Evolutionary conservation across 495 filamentous ascomycete species (phyloP).

Genomic region (Choiromyces venosus): DNA sequence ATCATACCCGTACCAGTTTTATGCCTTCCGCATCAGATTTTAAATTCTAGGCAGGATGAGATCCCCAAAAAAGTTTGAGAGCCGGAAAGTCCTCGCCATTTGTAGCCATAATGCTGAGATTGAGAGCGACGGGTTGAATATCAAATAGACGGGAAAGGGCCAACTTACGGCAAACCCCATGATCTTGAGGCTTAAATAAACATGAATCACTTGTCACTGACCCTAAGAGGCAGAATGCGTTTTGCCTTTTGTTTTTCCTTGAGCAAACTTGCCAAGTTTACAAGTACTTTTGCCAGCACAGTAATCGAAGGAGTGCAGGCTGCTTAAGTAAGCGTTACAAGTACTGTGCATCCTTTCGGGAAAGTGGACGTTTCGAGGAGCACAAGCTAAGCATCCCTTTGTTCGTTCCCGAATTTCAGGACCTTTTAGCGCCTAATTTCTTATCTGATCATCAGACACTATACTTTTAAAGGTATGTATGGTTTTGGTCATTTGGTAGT

Average conservation of each 20-base stretch:
- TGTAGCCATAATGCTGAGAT: neutral
- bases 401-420: too few relatives aligned
- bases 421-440: too few relatives aligned
- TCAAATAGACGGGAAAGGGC: neutral
- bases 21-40: too few relatives aligned
- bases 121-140: neutral
- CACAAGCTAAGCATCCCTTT: neutral
- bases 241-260: neutral
- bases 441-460: too few relatives aligned
- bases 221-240: neutral
- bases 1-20: too few relatives aligned
- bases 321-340: neutral
- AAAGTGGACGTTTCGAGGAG: neutral
- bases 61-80: neutral
- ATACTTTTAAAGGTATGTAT: too few relatives aligned
- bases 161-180: neutral
- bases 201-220: neutral
- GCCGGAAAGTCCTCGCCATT: neutral
- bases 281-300: too few relatives aligned
- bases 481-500: too few relatives aligned
- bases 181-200: neutral
- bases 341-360: neutral
- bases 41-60: neutral
- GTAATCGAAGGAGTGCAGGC: too few relatives aligned
- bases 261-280: neutral